Conservation (phyloP, 208 protist genomes). For the Acanthamoeba royreba region DNA sequence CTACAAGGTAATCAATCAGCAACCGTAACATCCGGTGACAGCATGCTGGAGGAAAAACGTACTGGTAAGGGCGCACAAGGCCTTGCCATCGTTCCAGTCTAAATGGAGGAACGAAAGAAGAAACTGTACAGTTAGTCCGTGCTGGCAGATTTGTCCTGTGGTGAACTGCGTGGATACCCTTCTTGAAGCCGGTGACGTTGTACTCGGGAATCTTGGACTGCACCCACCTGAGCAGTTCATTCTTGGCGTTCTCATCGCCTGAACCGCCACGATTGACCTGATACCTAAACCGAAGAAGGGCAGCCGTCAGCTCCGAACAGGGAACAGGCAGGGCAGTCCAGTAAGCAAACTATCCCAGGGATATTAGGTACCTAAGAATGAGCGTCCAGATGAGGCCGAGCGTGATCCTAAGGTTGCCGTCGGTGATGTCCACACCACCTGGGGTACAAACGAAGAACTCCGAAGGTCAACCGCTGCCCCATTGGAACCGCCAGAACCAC, state of each 20-base stretch:
- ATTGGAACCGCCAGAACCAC: too few relatives aligned
- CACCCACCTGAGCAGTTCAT: neutral
- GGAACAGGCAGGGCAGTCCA: too few relatives aligned
- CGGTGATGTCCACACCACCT: slow-evolving; percentile 55
- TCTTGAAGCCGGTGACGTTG: slow-evolving; percentile 42
- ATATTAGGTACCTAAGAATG: slow-evolving; percentile 63
- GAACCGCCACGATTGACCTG: neutral
- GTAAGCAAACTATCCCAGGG: too few relatives aligned
- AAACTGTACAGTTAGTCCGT: too few relatives aligned
- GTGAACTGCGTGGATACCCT: neutral
- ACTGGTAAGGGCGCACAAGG: slow-evolving; percentile 25
- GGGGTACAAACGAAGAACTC: too few relatives aligned
- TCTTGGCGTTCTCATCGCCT: neutral
- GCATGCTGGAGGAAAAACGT: neutral
- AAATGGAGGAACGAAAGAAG: neutral
- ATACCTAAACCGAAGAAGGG: too few relatives aligned
- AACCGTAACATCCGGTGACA: too few relatives aligned
- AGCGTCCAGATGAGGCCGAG: slow-evolving; percentile 72
- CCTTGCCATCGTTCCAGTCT: slow-evolving; percentile 48
- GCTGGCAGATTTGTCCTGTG: too few relatives aligned
- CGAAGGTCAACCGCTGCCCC: too few relatives aligned
- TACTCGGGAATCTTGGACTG: slow-evolving; percentile 49
- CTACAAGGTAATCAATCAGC: too few relatives aligned
- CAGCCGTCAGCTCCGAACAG: too few relatives aligned
- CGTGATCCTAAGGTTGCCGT: slow-evolving; percentile 63